Evolutionary conservation across 768 basidiomycete genomes (phyloP).

Genomic region (Kwoniella mangroviensis): DNA sequence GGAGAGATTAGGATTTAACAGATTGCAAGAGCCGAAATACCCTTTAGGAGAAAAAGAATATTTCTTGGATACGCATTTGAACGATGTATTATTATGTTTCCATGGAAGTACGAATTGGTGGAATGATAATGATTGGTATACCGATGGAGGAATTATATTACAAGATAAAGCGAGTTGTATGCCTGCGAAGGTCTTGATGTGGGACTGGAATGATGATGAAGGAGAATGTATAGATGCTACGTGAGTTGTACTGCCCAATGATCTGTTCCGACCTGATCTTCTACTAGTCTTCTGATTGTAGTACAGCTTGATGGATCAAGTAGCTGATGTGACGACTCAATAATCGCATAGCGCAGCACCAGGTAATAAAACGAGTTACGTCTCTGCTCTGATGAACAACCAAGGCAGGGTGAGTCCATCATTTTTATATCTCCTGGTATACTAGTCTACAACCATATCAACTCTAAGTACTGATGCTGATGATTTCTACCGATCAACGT

Average conservation of each 20-base stretch:
- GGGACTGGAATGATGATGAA: constrained; percentile 59
- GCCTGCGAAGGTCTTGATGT: constrained; percentile 80
- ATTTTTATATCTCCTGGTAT: neutral
- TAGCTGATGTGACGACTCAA: no score
- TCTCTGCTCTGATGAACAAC: constrained; percentile 83
- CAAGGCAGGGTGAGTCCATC: constrained; percentile 70
- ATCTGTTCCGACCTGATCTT: no score
- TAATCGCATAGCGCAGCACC: constrained; percentile 69
- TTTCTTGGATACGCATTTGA: constrained; percentile 76
- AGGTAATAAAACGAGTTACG: constrained; percentile 95
- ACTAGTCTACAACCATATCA: neutral
- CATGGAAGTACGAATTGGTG: constrained; percentile 70
- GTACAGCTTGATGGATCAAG: no score
- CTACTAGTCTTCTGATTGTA: no score
- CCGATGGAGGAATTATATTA: constrained; percentile 79
- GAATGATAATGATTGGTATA: constrained; percentile 62
- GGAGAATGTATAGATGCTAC: constrained; percentile 80
- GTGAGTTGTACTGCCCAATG: constrained; percentile 35
- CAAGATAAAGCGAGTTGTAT: constrained; percentile 99
- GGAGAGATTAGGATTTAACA: constrained; percentile 26
- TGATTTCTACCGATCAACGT: neutral
- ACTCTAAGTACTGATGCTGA: constrained; percentile 57
- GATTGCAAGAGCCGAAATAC: constrained; percentile 29
- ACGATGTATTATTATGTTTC: constrained; percentile 77
- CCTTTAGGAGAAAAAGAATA: constrained; percentile 60